Evolutionary conservation across 106 monocot species (phyloP).

Genomic region (Cymbidium sinense): DNA sequence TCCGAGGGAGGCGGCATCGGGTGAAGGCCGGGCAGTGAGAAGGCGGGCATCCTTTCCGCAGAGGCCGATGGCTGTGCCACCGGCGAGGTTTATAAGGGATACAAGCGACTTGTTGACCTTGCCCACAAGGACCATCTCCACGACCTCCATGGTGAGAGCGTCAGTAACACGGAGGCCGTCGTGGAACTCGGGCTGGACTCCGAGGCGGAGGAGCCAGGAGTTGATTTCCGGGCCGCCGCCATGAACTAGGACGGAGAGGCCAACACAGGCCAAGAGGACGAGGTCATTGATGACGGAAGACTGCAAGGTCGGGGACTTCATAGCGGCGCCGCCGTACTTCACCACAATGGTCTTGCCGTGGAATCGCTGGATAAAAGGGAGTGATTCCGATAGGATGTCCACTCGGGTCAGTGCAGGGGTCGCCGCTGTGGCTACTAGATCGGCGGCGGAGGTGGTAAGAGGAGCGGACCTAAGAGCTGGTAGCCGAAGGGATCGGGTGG

Average conservation of each 20-base stretch:
- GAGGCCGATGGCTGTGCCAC: constrained; percentile 80
- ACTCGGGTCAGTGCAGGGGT: constrained; percentile 52
- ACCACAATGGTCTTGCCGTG: constrained; percentile 87
- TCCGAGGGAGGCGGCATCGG: constrained; percentile 56
- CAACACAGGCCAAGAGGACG: constrained; percentile 86
- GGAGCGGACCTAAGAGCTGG: constrained; percentile 1
- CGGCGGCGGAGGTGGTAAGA: background rate
- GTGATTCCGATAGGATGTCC: constrained; percentile 86
- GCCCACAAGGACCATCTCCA: constrained; percentile 94
- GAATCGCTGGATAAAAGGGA: constrained; percentile 90
- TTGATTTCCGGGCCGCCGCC: constrained; percentile 96
- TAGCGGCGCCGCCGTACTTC: constrained; percentile 95
- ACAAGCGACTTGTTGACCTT: constrained; percentile 91
- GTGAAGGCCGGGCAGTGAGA: constrained; percentile 64
- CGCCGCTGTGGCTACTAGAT: background rate
- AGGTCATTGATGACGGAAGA: constrained; percentile 73
- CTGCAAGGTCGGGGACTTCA: constrained; percentile 61
- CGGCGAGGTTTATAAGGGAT: constrained; percentile 67
- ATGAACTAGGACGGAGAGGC: constrained; percentile 81
- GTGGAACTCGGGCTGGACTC: constrained; percentile 59
- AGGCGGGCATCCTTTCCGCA: constrained; percentile 80
- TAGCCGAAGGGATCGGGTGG: background rate
- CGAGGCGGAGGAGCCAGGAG: constrained; percentile 56
- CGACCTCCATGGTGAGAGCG: constrained; percentile 88
- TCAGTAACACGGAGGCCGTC: constrained; percentile 94